Conservation (phyloP, 495 filamentous ascomycete genomes). For the Aspergillus bridgeri region DNA sequence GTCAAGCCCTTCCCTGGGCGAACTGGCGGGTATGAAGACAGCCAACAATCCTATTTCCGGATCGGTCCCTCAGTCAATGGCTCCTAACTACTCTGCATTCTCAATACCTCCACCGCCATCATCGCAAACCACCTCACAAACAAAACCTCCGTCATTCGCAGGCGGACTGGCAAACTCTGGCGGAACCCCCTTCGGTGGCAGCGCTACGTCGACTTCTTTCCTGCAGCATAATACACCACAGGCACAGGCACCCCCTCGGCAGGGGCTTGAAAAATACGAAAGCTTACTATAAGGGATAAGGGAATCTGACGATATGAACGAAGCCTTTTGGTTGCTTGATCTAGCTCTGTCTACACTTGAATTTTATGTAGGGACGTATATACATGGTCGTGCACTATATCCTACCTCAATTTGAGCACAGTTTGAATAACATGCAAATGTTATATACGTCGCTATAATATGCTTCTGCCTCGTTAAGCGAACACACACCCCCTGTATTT, state of each 20-base stretch:
- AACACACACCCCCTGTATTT: too few species aligned
- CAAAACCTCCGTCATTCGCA: slow-evolving; percentile 3
- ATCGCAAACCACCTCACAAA: slow-evolving; percentile 11
- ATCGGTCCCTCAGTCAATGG: slow-evolving; percentile 20
- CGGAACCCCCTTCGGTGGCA: slow-evolving; percentile 21
- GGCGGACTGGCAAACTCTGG: slow-evolving; percentile 16
- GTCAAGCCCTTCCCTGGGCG: slow-evolving; percentile 24
- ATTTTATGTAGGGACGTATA: neutral
- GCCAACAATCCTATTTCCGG: slow-evolving; percentile 18
- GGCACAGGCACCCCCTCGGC: slow-evolving; percentile 35
- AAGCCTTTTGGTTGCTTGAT: neutral
- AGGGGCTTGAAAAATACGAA: slow-evolving; percentile 76
- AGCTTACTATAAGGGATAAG: slow-evolving; percentile 59
- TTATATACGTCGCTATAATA: too few species aligned
- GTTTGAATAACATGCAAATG: neutral
- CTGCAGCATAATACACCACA: slow-evolving; percentile 19
- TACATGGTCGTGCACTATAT: slow-evolving; percentile 13
- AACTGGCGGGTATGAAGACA: slow-evolving; percentile 26
- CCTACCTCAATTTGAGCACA: neutral
- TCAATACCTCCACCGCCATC: slow-evolving; percentile 46
- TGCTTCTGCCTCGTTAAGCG: too few species aligned
- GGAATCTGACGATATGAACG: neutral
- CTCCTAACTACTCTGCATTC: slow-evolving; percentile 42
- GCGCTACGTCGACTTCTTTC: slow-evolving; percentile 18
- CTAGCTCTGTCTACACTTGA: neutral